Base-by-base conservation (phyloP, 805 yeast species). In the Yamadazyma phyllophila region DNA sequence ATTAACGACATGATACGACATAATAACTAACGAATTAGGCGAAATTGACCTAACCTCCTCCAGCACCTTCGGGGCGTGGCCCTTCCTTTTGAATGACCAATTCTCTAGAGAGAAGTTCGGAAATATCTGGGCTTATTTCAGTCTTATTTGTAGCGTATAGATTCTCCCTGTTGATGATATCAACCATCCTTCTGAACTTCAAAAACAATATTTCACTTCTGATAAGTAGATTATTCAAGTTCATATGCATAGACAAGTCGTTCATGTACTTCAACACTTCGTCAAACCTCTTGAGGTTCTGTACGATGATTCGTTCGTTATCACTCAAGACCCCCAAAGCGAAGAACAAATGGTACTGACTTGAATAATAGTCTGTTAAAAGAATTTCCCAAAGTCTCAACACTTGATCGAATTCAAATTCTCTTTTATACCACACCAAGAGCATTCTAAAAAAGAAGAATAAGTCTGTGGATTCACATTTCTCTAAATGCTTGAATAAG, bases 381-480 rank as follows among this genome's bases (percentile, higher is more conserved):
- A 94, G 70, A 2, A 86, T 82, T 59, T 92, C 99, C 98, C 98
- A 92, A n/a, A 92, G 72, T 26, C 78, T 71, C 59, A 86, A 67
- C 1, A 88, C 86, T 44, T 88, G 88, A 39, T 78, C 79, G 78
- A 92, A 87, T 24, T 76, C 77, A 51, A 94, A 84, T 59, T 94
- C 99, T 41, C 99, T 79, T 62, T 94, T 94, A 62, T 79, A 94
- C 96, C 97, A 91, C 2, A 94, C 97, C 33, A 94, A 71, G 12
- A 94, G 68, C 98, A 94, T 92, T 49, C 98, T 73, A 72, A 94
- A 94, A 57, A 91, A 90, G 73, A 94, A 94, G 61, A 94, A 94
- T 50, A 94, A 74, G 60, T 94, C 91, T 26, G 83, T 86, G 2
- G 96, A 84, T 53, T 91, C 97, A 58, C 96, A 89, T 60, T 83